Evolutionary conservation across 345 rosid species (phyloP).

Genomic region (Populus ilicifolia): DNA sequence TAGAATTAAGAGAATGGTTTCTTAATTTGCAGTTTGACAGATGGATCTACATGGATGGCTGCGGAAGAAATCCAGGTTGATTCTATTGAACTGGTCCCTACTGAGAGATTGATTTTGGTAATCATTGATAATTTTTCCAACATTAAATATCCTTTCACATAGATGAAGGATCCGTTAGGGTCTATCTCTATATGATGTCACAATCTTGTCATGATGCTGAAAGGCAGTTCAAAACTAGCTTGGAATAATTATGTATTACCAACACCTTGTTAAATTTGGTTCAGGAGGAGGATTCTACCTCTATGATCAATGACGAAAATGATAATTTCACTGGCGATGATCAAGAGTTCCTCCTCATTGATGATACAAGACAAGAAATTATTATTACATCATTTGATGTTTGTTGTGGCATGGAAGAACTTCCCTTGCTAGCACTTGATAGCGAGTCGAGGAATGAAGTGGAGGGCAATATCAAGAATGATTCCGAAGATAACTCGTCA

Average conservation of each 20-base stretch:
- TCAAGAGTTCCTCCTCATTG: slow-evolving; percentile 15
- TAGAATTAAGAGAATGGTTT: neutral
- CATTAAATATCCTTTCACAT: neutral
- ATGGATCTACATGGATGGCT: slow-evolving; percentile 12
- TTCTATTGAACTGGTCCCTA: slow-evolving; percentile 5
- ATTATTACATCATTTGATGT: neutral
- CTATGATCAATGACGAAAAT: slow-evolving; percentile 1
- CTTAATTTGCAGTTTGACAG: slow-evolving; percentile 28
- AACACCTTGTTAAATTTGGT: slow-evolving; percentile 12
- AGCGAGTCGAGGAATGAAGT: neutral
- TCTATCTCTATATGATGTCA: neutral
- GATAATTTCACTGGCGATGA: slow-evolving; percentile 4
- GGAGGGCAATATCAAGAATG: slow-evolving; percentile 2
- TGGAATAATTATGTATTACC: neutral
- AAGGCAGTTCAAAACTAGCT: neutral
- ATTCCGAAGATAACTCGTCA: neutral
- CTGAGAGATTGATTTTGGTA: slow-evolving; percentile 19
- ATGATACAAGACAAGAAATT: slow-evolving; percentile 18
- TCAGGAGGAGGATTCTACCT: slow-evolving; percentile 29
- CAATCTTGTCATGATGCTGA: neutral
- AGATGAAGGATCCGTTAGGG: neutral
- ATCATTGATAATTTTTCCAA: slow-evolving; percentile 8
- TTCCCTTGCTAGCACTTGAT: slow-evolving; percentile 10
- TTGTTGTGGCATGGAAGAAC: slow-evolving; percentile 14
- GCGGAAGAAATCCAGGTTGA: slow-evolving; percentile 6